A percentile compares a stretch with the other conserved stretches of the same genome.
Evolutionary conservation across 2,329 filamentous ascomycete species (phyloP).

Genomic region (Verticillium dahliae): DNA sequence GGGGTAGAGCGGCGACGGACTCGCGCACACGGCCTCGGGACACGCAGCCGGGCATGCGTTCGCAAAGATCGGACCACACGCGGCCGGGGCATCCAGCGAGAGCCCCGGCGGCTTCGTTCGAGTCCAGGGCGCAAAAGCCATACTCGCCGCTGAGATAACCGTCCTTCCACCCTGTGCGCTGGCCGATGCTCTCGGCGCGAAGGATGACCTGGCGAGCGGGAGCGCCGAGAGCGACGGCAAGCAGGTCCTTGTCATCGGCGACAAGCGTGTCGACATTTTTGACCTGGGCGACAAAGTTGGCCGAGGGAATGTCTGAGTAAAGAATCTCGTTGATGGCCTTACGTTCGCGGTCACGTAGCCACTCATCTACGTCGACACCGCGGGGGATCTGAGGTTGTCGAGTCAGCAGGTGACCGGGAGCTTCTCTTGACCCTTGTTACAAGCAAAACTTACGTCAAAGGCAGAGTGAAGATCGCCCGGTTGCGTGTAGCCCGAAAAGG

Average conservation of each 20-base stretch:
- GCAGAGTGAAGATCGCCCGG: conserved; percentile 21
- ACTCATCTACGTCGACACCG: conserved; percentile 37
- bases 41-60: conserved; percentile 45
- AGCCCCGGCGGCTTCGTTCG: conserved; percentile 39
- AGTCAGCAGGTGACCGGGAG: not conserved
- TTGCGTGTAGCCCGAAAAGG: conserved; percentile 23
- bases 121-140: conserved; percentile 44
- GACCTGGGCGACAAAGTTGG: conserved; percentile 28
- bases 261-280: conserved; percentile 43
- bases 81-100: conserved; percentile 40
- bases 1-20: conserved; percentile 38
- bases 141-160: conserved; percentile 44
- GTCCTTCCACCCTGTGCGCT: conserved; percentile 44
- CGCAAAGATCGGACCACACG: conserved; percentile 48
- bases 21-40: conserved; percentile 43
- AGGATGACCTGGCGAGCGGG: conserved; percentile 48
- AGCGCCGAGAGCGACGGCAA: conserved; percentile 45
- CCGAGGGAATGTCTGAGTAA: conserved; percentile 34
- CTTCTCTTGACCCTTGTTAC: not conserved
- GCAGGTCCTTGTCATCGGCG: conserved; percentile 38
- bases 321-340: conserved; percentile 42
- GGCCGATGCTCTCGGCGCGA: conserved; percentile 45
- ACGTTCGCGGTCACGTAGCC: conserved; percentile 37
- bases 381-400: conserved; percentile 31
- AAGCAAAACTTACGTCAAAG: conserved; percentile 24